Evolutionary conservation across 108 stramenopile genomes (phyloP), one percentile per base, ranked within the genome.

Genomic region (Aurantiochytrium sp.): DNA sequence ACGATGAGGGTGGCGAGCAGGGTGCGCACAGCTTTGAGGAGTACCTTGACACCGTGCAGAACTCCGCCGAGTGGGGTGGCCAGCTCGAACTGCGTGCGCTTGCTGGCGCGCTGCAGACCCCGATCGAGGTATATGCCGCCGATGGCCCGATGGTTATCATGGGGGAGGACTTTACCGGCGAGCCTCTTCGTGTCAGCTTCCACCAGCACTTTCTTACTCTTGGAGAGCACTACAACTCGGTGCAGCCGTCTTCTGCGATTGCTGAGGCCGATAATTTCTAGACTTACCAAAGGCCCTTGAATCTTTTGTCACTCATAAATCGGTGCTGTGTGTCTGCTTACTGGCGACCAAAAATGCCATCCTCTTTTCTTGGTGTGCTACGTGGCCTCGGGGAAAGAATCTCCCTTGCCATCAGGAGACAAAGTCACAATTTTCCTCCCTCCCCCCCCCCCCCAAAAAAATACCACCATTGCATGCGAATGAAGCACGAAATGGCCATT

Each of bases 171-270:
- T 64, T 89, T 2, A 91, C 90, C 29, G 93, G 88, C 25, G 60
- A 72, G 58, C 94, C 95, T 21, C 93, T 99, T 53, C 89, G 91
- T 25, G 88, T 99, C 42, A 94, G 96, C 44, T 99, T 96, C 94
- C 98, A 99, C 92, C 92, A 96, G 76, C 95, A 99, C 91, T 99
- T 97, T 89, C 98, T 98, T 93, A 96, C 97, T 25, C 91, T 99
- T 72, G 98, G 98, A 28, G 97, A 97, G 92, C 98, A 99, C 92
- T 99, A 99, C 94, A 99, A 99, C 93, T 96, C 95, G 59, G 96
- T 98, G 29, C 91, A 90, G 60, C 92, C 76, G 1, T 8, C 25
- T 10, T 69, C 64, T 6, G 25, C 10, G 21, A 18, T 23, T 42
- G 42, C 64, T 18, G 64, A 69, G 8, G 64, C 25, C 25, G 64